phyloP scores from a whole-genome alignment of 106 monocot species.

The Gastrodia elata region DNA sequence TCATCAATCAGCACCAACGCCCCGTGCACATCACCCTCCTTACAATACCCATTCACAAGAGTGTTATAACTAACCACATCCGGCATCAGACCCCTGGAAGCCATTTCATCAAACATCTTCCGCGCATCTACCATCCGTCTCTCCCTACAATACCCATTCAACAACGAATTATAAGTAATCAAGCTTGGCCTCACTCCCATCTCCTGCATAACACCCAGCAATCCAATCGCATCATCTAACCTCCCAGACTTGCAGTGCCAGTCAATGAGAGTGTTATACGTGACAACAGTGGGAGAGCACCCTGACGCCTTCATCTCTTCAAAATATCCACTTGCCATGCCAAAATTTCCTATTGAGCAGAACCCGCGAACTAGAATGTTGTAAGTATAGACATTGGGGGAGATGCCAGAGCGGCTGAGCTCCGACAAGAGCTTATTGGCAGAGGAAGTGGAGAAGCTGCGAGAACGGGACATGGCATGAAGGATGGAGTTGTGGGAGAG shows the following conservation, averaged over 20 bases:
- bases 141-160: conserved; percentile 60
- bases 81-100: conserved; percentile 35
- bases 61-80: conserved; percentile 68
- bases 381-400: conserved; percentile 57
- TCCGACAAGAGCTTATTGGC: conserved; percentile 23
- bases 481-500: conserved; percentile 71
- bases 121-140: conserved; percentile 31
- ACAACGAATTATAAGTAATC: conserved; percentile 54
- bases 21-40: conserved; percentile 45
- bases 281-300: conserved; percentile 66
- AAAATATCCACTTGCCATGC: conserved; percentile 17
- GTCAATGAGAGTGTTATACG: conserved; percentile 61
- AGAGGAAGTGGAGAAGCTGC: not conserved
- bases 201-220: conserved; percentile 28
- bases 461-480: conserved; percentile 44
- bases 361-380: conserved; percentile 72
- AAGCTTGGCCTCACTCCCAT: conserved; percentile 37
- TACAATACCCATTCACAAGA: conserved; percentile 63
- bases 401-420: conserved; percentile 31
- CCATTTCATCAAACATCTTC: conserved; percentile 60
- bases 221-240: conserved; percentile 19
- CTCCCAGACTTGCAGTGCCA: conserved; percentile 33
- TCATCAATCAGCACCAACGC: conserved; percentile 51
- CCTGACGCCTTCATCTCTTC: conserved; percentile 43
- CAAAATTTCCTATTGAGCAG: conserved; percentile 32